Evolutionary conservation across 208 protist genomes (phyloP).

Genomic region (Angomonas deanei): DNA sequence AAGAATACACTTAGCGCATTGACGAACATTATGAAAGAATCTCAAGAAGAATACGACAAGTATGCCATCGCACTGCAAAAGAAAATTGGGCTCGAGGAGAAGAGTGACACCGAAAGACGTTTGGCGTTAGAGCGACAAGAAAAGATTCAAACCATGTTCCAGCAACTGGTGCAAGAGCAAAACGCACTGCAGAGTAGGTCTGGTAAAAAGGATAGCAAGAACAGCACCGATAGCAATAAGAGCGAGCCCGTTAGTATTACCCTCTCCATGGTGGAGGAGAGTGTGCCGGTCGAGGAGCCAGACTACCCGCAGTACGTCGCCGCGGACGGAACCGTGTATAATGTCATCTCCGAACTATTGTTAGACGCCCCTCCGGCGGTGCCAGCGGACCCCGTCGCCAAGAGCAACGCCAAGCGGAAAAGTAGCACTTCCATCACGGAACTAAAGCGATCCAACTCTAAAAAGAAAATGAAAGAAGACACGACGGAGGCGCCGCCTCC

Average conservation of each 20-base stretch:
- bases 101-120: constrained; percentile 18
- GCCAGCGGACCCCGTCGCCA: neutral
- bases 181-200: constrained; percentile 8
- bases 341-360: constrained; percentile 18
- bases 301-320: constrained; percentile 26
- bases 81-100: constrained; percentile 32
- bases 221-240: neutral
- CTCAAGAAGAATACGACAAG: constrained; percentile 12
- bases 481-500: neutral
- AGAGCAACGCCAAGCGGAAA: neutral
- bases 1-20: constrained; percentile 33
- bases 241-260: constrained; percentile 3
- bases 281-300: constrained; percentile 10
- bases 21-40: constrained; percentile 11
- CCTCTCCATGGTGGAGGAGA: neutral
- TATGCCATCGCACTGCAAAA: constrained; percentile 19
- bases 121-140: constrained; percentile 10
- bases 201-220: constrained; percentile 15
- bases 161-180: constrained; percentile 10
- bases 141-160: constrained; percentile 7
- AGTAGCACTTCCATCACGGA: neutral
- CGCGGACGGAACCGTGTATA: constrained; percentile 26
- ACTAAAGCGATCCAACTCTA: neutral
- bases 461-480: neutral
- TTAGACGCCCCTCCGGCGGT: neutral